These are phyloP conservation scores for Talaromyces nanjingensis DNA, from an alignment of 495 filamentous ascomycete species.

Conservation along the genomic window DNA sequence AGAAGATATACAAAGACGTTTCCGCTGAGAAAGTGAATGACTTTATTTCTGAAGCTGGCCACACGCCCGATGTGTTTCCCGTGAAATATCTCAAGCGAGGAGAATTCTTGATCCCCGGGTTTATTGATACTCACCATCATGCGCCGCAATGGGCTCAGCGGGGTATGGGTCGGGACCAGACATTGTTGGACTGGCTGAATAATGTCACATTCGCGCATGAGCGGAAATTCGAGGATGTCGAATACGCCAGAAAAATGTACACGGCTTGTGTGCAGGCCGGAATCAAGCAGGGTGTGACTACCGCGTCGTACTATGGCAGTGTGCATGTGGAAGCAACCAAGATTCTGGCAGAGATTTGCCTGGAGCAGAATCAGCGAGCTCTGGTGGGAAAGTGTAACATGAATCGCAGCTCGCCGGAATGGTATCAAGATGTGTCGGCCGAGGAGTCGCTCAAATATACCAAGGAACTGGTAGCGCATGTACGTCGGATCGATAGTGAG, in stretches of 20 bases:
- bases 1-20: constrained; percentile 16
- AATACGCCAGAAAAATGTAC: constrained; percentile 48
- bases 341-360: constrained; percentile 53
- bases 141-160: constrained; percentile 59
- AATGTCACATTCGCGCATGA: constrained; percentile 58
- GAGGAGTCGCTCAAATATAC: constrained; percentile 45
- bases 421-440: constrained; percentile 47
- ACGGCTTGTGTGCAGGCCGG: constrained; percentile 46
- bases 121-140: constrained; percentile 60
- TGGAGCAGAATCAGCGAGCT: constrained; percentile 52
- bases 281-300: constrained; percentile 58
- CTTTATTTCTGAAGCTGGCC: constrained; percentile 20
- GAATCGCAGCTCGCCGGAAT: constrained; percentile 53
- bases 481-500: constrained; percentile 33
- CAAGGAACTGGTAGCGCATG: constrained; percentile 41
- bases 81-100: constrained; percentile 36
- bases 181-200: constrained; percentile 54
- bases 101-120: constrained; percentile 54
- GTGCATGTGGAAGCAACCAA: constrained; percentile 50
- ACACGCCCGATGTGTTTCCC: constrained; percentile 24
- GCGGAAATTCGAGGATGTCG: constrained; percentile 45
- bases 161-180: constrained; percentile 50
- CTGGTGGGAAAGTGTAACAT: constrained; percentile 63
- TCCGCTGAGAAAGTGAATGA: background rate
- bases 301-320: constrained; percentile 58